Evolutionary conservation across 1,284 basidiomycete species (phyloP).

Genomic region (Somion occarium): DNA sequence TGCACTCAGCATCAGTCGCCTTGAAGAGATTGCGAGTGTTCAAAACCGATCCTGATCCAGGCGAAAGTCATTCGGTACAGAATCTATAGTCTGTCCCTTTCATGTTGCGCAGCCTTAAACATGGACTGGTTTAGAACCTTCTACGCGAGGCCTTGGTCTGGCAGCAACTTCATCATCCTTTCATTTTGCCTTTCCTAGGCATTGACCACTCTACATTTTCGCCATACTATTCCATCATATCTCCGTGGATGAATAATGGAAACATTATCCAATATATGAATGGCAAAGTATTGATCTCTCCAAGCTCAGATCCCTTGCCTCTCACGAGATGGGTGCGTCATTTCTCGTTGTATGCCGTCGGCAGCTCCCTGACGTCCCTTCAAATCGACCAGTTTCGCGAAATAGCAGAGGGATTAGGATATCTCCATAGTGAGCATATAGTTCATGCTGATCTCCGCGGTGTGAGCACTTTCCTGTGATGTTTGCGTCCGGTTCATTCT

Average conservation of each 20-base stretch:
- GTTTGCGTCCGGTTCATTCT: background rate
- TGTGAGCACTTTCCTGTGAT: slow-evolving; percentile 3
- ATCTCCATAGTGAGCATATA: background rate
- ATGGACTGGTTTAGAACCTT: background rate
- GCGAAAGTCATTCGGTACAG: background rate
- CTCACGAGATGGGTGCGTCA: slow-evolving; percentile 1
- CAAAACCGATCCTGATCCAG: too few relatives aligned
- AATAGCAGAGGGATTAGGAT: background rate
- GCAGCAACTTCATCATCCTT: slow-evolving; percentile 4
- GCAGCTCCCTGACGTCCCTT: background rate
- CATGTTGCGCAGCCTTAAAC: background rate
- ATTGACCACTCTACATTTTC: slow-evolving; percentile 3
- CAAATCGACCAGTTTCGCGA: background rate
- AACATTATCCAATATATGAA: slow-evolving; percentile 1
- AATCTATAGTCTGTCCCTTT: background rate
- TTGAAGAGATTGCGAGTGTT: slow-evolving; percentile 5
- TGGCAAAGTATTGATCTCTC: background rate
- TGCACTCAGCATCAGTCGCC: background rate
- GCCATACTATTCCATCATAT: slow-evolving; percentile 4
- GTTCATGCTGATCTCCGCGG: slow-evolving; percentile 3
- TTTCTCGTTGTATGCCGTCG: too few relatives aligned
- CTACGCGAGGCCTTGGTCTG: slow-evolving; percentile 7
- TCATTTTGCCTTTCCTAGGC: slow-evolving; percentile 5
- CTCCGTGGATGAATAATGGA: slow-evolving; percentile 9
- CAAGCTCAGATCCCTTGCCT: background rate